Evolutionary conservation across 441 rosid genomes (phyloP).

Genomic region (Cnidoscolus chayamansa): DNA sequence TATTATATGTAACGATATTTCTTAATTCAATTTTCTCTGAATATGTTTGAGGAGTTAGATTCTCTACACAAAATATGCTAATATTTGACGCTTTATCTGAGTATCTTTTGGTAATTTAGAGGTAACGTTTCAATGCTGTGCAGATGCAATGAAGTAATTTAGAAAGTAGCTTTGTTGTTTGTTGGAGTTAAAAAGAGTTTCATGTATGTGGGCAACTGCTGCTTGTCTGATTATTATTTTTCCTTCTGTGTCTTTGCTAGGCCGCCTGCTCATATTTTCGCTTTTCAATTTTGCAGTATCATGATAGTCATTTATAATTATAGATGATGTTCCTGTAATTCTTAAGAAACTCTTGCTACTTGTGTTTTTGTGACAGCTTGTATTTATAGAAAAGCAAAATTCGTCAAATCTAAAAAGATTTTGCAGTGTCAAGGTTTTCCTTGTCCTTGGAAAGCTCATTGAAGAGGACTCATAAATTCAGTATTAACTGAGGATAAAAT

Average conservation of each 20-base stretch:
- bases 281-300: not conserved
- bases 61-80: not conserved
- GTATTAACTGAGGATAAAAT: constrained; percentile 13
- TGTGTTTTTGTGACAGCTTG: constrained; percentile 10
- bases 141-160: not conserved
- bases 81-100: not conserved
- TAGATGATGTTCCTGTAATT: not conserved
- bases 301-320: not conserved
- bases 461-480: constrained; percentile 3
- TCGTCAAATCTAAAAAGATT: constrained; percentile 6
- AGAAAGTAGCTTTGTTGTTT: not conserved
- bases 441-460: constrained; percentile 20
- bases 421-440: constrained; percentile 21
- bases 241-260: not conserved
- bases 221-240: not conserved
- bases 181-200: not conserved
- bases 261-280: not conserved
- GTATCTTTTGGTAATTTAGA: not conserved
- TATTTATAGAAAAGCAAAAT: constrained; percentile 1
- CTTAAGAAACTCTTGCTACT: constrained; percentile 1
- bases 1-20: not conserved
- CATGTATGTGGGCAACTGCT: not conserved
- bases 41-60: not conserved
- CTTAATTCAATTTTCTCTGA: not conserved
- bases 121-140: not conserved